Evolutionary conservation across 2,329 filamentous ascomycete genomes (phyloP).

Genomic region (Penicillium frequentans): DNA sequence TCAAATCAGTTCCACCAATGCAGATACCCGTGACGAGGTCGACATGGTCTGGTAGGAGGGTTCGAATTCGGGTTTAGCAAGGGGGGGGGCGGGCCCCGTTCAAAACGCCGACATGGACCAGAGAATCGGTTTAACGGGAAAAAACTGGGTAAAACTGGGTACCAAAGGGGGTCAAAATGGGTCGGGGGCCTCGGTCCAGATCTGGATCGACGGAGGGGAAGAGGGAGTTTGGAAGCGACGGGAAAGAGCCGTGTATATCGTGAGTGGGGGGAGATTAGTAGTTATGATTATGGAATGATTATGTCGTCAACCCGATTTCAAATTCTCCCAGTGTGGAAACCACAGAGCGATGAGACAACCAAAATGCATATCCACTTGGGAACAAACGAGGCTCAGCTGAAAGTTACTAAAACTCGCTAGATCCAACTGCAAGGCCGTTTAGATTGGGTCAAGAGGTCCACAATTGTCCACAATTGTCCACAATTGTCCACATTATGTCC

Average conservation of each 20-base stretch:
- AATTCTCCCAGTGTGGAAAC: too few relatives aligned
- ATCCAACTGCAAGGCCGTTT: background rate
- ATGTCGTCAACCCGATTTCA: background rate
- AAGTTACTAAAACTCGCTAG: background rate
- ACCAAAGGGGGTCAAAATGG: background rate
- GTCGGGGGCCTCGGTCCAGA: conserved; percentile 19
- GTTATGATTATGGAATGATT: background rate
- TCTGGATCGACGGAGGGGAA: conserved; percentile 19
- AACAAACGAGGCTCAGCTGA: conserved; percentile 2
- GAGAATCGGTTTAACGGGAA: background rate
- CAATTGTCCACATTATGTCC: background rate
- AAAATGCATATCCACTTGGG: background rate
- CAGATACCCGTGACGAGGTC: conserved; percentile 12
- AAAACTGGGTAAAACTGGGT: background rate
- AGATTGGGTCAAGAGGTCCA: background rate
- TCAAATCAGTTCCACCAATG: conserved; percentile 7
- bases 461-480: background rate
- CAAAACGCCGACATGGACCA: background rate
- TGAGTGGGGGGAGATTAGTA: background rate
- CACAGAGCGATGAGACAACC: background rate
- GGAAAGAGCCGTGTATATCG: conserved; percentile 2
- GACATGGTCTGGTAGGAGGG: conserved; percentile 18
- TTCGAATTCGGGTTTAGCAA: background rate
- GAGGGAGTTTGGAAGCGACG: conserved; percentile 17
- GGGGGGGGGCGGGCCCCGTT: conserved; percentile 2